phyloP scores from a whole-genome alignment of 1,284 basidiomycete species.

The Kalmanozyma brasiliensis region DNA sequence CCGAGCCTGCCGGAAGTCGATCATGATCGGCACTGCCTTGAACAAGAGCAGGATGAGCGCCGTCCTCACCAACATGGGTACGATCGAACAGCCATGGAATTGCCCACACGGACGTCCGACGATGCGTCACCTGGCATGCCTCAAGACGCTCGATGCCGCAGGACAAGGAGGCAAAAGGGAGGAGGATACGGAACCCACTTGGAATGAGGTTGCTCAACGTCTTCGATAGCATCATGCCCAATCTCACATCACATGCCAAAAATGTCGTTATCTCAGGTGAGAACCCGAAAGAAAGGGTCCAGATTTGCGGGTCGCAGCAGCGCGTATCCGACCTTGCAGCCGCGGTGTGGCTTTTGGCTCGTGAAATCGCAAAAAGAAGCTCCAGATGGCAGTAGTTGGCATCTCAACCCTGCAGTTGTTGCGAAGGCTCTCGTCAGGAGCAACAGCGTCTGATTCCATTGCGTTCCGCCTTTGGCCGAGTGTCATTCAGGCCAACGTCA shows the following conservation, averaged over 20 bases:
- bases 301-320: too few relatives aligned
- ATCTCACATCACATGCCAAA: neutral
- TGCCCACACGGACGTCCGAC: conserved; percentile 96
- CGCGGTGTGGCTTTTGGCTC: conserved; percentile 12
- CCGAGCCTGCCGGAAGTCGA: conserved; percentile 92
- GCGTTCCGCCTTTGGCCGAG: too few relatives aligned
- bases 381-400: neutral
- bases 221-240: conserved; percentile 5
- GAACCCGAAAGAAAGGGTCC: neutral
- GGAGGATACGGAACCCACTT: conserved; percentile 7
- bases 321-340: too few relatives aligned
- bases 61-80: conserved; percentile 90
- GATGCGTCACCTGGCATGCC: conserved; percentile 74
- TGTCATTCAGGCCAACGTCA: too few relatives aligned
- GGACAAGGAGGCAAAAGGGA: neutral
- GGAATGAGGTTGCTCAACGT: conserved; percentile 21
- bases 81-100: conserved; percentile 95
- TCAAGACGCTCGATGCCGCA: conserved; percentile 21
- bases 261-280: neutral
- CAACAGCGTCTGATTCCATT: too few relatives aligned
- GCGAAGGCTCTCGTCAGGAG: too few relatives aligned
- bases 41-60: conserved; percentile 80
- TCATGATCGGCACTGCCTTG: conserved; percentile 92
- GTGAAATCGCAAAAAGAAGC: conserved; percentile 6
- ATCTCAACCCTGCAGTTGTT: too few relatives aligned